Conservation (phyloP, 1,284 basidiomycete species). For the Pascua guehoae region DNA sequence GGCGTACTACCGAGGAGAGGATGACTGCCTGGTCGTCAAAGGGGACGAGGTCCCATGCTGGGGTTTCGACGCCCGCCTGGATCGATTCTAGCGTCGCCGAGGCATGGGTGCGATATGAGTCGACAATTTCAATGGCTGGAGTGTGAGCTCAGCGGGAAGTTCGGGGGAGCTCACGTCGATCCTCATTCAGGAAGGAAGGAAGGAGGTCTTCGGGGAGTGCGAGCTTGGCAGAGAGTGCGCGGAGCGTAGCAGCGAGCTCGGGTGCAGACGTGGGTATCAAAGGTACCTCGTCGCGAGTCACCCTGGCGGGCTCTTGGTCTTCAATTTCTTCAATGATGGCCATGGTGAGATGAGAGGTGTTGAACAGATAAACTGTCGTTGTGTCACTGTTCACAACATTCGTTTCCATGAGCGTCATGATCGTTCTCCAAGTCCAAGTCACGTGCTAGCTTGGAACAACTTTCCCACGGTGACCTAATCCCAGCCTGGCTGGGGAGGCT, state of each 20-base stretch:
- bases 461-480: conserved; percentile 14
- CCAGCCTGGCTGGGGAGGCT: not conserved
- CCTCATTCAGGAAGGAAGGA: conserved; percentile 22
- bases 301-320: conserved; percentile 26
- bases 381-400: not conserved
- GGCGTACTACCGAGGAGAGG: conserved; percentile 21
- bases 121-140: conserved; percentile 11
- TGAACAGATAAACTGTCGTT: not conserved
- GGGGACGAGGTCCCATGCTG: conserved; percentile 20
- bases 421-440: not conserved
- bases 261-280: not conserved
- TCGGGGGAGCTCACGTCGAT: conserved; percentile 18
- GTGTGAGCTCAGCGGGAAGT: not conserved
- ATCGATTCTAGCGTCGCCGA: conserved; percentile 14
- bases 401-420: not conserved
- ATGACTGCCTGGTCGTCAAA: conserved; percentile 26
- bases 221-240: conserved; percentile 18
- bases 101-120: conserved; percentile 12
- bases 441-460: not conserved
- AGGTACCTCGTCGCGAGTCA: conserved; percentile 8
- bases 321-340: conserved; percentile 36
- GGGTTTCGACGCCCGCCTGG: not conserved
- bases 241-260: conserved; percentile 18
- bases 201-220: conserved; percentile 28
- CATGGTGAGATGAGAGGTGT: conserved; percentile 18